Evolutionary conservation across 2,329 filamentous ascomycete genomes (phyloP), one percentile per base, ranked within the genome.

Genomic region (Penicillium sp.): DNA sequence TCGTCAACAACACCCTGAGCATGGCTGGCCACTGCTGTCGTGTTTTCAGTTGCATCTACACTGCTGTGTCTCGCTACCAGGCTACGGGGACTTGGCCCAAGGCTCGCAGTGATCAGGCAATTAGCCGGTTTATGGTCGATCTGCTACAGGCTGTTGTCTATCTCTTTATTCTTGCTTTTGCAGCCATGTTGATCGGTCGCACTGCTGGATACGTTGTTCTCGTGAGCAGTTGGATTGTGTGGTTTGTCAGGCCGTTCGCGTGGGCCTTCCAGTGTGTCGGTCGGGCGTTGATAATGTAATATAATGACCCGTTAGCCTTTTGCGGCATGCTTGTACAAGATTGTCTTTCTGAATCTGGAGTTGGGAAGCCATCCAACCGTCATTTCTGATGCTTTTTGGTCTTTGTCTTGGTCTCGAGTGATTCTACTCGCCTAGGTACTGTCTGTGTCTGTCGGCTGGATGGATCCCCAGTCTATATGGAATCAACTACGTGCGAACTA

Each of bases 191-290:
- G 2, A 40, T 71, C 4, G 59, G 63, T 2, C 64, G 66, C 14
- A 56, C 58, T 41, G 62, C 63, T 3, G 58, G 63, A 2, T 69
- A 69, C 28, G 44, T 70, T 34, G 59, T 68, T 33, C 55, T 70
- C 16, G 46, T 70, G 29, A 64, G 62, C 4, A 64, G 60, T 16
- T 72, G 69, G 69, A 53, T 72, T 25, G 43, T 67, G 11, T 72
- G 69, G 69, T 58, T 71, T 44, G 56, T 59, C 2, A 63, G 52
- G 34, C 69, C 69, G 1, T 64, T 71, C 56, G 62, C 60, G 0
- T 68, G 65, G 63, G 44, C 62, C 7, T 56, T 69, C 40, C 57
- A 63, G 12, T 51, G 55, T 29, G 37, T 69, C 29, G 63, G 62
- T 12, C 61, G 58, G 45, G 59, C 58, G 30, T 36, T 69, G 18